phyloP scores from a whole-genome alignment of 2,329 filamentous ascomycete species.

The Cadophora gregata region DNA sequence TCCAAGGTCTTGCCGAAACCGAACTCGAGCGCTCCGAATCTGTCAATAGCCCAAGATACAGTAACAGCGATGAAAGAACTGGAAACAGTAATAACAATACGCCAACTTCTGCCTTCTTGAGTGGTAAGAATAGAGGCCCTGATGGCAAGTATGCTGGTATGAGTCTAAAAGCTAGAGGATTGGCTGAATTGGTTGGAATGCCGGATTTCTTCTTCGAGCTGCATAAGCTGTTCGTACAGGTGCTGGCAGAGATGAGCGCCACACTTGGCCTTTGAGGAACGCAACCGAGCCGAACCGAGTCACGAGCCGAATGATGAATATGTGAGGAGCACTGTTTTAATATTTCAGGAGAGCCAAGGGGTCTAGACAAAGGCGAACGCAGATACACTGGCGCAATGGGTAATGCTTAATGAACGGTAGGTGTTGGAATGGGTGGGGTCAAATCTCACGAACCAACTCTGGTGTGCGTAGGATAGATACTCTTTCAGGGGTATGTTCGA shows the following conservation, averaged over 20 bases:
- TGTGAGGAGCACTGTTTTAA: conserved; percentile 11
- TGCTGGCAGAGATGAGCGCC: conserved; percentile 57
- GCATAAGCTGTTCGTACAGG: conserved; percentile 66
- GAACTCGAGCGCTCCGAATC: conserved; percentile 58
- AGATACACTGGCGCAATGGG: not conserved
- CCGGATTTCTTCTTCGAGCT: conserved; percentile 73
- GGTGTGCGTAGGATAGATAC: not conserved
- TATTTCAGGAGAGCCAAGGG: not conserved
- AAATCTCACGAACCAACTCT: not conserved
- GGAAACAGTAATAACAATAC: conserved; percentile 15
- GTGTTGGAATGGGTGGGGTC: not conserved
- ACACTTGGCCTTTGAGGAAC: conserved; percentile 26
- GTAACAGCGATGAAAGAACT: conserved; percentile 6
- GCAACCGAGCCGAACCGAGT: not conserved
- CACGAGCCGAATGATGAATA: not conserved
- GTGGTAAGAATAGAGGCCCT: conserved; percentile 36
- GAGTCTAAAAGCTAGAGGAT: conserved; percentile 63
- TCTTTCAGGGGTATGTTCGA: not conserved
- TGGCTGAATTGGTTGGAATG: conserved; percentile 69
- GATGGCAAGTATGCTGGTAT: conserved; percentile 49
- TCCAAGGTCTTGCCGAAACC: conserved; percentile 66
- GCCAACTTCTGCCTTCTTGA: conserved; percentile 36
- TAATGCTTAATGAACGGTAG: conserved; percentile 13
- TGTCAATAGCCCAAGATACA: conserved; percentile 22
- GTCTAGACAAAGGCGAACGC: not conserved